These are phyloP conservation scores for Casuarina glauca DNA, from an alignment of 306 rosid genomes.

Conservation along the genomic window DNA sequence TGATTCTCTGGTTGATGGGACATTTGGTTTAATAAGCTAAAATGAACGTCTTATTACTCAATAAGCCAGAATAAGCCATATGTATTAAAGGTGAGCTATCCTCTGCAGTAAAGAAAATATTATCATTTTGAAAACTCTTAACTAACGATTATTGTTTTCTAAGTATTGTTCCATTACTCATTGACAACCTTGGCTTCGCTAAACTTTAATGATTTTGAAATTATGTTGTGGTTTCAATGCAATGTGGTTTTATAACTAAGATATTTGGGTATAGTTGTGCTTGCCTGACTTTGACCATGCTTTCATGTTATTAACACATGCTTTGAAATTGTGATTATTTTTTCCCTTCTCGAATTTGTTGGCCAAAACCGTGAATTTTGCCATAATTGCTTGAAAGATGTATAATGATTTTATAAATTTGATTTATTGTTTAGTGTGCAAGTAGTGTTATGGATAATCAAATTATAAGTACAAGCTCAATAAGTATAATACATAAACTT, in stretches of 20 bases:
- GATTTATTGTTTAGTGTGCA: neutral
- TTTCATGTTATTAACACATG: neutral
- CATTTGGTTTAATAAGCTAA: too few species aligned
- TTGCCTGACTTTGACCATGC: neutral
- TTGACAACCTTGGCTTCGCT: neutral
- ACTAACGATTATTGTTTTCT: neutral
- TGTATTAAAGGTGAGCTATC: too few species aligned
- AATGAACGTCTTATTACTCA: too few species aligned
- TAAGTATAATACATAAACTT: neutral
- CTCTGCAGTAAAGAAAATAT: too few species aligned
- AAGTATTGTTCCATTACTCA: neutral
- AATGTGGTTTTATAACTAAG: neutral
- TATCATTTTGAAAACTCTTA: neutral
- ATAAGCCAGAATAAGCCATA: too few species aligned
- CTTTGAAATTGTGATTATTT: neutral
- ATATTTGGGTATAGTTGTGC: neutral
- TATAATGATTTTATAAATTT: neutral
- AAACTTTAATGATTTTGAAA: neutral
- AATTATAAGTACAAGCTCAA: neutral
- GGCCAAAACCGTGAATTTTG: neutral
- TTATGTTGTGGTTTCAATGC: neutral
- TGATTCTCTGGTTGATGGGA: too few species aligned
- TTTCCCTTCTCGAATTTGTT: neutral
- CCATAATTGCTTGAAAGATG: neutral
- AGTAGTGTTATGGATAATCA: neutral